Evolutionary conservation across 2,329 filamentous ascomycete genomes (phyloP).

Genomic region (Scorias spongiosa): DNA sequence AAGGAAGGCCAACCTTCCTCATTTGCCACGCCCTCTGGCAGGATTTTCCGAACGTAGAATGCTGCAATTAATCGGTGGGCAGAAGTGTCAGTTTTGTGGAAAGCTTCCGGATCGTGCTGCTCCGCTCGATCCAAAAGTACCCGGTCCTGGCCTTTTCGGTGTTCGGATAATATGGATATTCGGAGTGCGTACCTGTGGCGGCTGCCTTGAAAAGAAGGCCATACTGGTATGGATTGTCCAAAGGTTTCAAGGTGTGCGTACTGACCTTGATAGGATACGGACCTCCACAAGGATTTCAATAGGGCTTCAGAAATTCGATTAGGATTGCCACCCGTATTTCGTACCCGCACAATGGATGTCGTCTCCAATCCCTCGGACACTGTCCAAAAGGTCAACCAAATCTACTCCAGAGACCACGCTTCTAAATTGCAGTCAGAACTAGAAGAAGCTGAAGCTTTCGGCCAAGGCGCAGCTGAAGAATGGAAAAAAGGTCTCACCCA

Average conservation of each 20-base stretch:
- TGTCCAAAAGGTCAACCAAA: constrained; percentile 43
- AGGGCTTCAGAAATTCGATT: constrained; percentile 25
- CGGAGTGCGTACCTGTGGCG: constrained; percentile 47
- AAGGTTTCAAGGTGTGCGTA: constrained; percentile 6
- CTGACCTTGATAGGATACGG: constrained; percentile 43
- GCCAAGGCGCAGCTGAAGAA: constrained; percentile 54
- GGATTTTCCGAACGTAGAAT: constrained; percentile 56
- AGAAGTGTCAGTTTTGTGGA: constrained; percentile 53
- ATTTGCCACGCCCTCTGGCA: constrained; percentile 53
- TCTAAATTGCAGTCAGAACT: constrained; percentile 48
- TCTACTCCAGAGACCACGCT: constrained; percentile 49
- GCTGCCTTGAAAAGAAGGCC: constrained; percentile 45
- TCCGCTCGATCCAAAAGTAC: constrained; percentile 34
- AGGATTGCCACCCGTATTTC: constrained; percentile 54
- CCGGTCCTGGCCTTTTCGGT: constrained; percentile 46
- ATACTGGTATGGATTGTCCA: constrained; percentile 43
- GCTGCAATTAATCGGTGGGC: constrained; percentile 54
- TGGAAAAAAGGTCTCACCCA: constrained; percentile 62
- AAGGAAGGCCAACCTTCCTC: constrained; percentile 48
- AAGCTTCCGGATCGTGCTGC: constrained; percentile 21
- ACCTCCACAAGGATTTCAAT: constrained; percentile 34
- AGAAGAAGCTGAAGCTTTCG: constrained; percentile 47
- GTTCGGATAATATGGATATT: constrained; percentile 59
- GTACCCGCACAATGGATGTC: constrained; percentile 46
- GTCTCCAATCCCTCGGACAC: constrained; percentile 30